Base-by-base conservation (phyloP, 2,329 filamentous ascomycete species). In the Claviceps maximensis region DNA sequence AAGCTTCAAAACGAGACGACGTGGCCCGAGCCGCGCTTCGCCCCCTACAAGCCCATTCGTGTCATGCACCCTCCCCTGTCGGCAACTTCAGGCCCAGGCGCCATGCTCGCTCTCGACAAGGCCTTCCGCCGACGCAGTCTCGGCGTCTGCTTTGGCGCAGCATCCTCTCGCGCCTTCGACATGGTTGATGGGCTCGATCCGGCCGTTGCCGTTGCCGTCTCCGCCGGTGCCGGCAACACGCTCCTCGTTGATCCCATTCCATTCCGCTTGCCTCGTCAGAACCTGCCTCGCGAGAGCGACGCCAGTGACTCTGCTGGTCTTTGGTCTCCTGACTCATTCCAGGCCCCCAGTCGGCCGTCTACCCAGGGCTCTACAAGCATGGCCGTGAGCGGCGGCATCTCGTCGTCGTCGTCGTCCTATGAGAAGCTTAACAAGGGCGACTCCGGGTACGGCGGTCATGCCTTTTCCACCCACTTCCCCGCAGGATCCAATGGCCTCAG, bases 1-100 rank as follows among this genome's bases (percentile, higher is more conserved):
- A 91, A 85, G 63, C 75, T 98, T 41, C 79, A 84, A 33, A 96
- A 94, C 62, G 93, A 98, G 65, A 84, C 91, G 5, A 89, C 93
- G 40, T 77, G 87, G 55, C 91, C 91, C 0, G 89, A 96, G 60
- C 93, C 93, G 21, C 80, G 83, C 21, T 98, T 89, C 65, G 87
- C 83, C 53, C 76, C 83, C 1, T 97, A 95, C 71, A 95, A 90
- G 65, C 80, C 86, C 3, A 69, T 75, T 40, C 71, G 77, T 7
- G 71, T 74, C 33, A 78, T 78, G 74, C 69, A 72, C 42, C 68
- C 71, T 21, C 65, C 71, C 0, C 60, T 63, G 2, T 64, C 65
- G 4, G 60, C 59, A 1, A 63, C 65, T 4, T 69, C 67, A 48
- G 69, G 73, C 0, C 66, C 73, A 2, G 74, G 70, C 36, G 71